These are phyloP conservation scores for Irpex sp. DNA, from an alignment of 1,284 basidiomycete genomes.

Conservation along the genomic window DNA sequence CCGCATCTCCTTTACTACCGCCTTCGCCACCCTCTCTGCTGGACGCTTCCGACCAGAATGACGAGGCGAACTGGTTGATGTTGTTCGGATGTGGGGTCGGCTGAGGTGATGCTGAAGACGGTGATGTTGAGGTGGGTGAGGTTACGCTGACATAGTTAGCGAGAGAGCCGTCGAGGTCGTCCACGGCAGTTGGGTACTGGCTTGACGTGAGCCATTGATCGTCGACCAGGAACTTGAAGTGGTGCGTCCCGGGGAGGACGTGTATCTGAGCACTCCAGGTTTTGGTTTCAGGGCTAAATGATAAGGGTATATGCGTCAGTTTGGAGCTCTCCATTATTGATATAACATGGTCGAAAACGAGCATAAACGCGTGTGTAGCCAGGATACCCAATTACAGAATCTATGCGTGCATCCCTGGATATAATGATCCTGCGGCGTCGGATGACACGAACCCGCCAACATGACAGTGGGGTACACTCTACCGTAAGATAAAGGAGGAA, in stretches of 20 bases:
- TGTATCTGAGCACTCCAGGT: constrained; percentile 45
- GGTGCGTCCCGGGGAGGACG: constrained; percentile 89
- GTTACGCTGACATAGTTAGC: constrained; percentile 88
- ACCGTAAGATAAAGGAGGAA: background rate
- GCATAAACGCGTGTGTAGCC: background rate
- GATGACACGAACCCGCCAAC: background rate
- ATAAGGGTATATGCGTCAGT: background rate
- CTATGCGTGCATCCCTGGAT: too few species aligned
- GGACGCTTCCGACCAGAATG: constrained; percentile 45
- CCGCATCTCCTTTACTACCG: constrained; percentile 27
- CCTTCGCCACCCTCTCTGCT: constrained; percentile 28
- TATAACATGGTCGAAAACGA: background rate
- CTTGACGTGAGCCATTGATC: constrained; percentile 78
- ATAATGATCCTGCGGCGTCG: background rate
- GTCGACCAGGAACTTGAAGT: constrained; percentile 96
- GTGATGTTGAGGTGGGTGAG: constrained; percentile 32
- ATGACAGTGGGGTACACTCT: background rate
- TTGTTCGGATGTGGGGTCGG: constrained; percentile 20
- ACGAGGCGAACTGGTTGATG: constrained; percentile 30
- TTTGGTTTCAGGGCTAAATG: constrained; percentile 30
- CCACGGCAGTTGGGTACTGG: constrained; percentile 87
- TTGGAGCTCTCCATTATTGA: background rate
- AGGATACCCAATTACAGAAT: background rate
- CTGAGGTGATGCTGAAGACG: constrained; percentile 23
- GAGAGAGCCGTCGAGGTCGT: constrained; percentile 85